phyloP scores from a whole-genome alignment of 2,329 filamentous ascomycete genomes.

The Colletotrichum horii region DNA sequence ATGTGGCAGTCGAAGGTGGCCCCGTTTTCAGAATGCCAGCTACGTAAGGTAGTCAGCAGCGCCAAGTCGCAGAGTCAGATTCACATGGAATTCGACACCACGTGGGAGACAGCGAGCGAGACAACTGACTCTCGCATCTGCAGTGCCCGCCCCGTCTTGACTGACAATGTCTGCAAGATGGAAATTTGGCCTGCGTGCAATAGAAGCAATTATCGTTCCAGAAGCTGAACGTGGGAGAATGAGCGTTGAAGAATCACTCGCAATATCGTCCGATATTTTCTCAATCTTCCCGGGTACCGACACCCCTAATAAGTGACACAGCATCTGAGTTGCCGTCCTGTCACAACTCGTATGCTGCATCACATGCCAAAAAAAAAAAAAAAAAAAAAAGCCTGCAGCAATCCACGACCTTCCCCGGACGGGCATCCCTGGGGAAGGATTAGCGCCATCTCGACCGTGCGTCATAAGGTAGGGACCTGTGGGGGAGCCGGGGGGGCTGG shows the following conservation, averaged over 20 bases:
- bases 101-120: not conserved
- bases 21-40: not conserved
- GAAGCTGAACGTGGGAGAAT: not conserved
- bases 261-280: not conserved
- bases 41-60: not conserved
- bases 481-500: slow-evolving; percentile 12
- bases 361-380: slow-evolving; percentile 18
- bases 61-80: not conserved
- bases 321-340: not conserved
- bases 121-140: not conserved
- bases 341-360: slow-evolving; percentile 9
- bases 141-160: not conserved
- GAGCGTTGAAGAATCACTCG: not conserved
- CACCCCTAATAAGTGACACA: not conserved
- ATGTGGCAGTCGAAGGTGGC: not conserved
- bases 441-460: slow-evolving; percentile 10
- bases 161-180: not conserved
- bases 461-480: slow-evolving; percentile 19
- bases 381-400: not conserved
- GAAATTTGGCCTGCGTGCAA: not conserved
- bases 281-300: not conserved
- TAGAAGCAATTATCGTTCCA: not conserved
- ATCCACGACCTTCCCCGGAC: slow-evolving; percentile 11
- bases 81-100: slow-evolving; percentile 13
- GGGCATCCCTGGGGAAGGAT: not conserved